A percentile compares a stretch with the other conserved stretches of the same genome.
Conservation (phyloP, 305 asterid genomes). For the Petunia hybrid region DNA sequence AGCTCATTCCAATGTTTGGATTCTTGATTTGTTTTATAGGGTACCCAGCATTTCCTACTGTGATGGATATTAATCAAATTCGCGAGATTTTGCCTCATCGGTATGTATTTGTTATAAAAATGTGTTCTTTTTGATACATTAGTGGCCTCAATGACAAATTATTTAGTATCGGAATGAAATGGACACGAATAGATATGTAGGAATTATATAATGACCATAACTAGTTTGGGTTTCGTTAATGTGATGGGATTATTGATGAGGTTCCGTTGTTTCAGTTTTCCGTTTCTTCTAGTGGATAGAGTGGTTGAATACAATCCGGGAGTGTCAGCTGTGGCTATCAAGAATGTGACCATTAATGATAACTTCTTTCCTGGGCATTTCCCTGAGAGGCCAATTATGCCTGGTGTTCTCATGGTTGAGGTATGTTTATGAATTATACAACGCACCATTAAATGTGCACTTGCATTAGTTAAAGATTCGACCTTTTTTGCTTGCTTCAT, state of each 20-base stretch:
- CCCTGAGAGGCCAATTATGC: slow-evolving; percentile 95
- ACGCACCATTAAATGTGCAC: background rate
- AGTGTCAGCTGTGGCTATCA: slow-evolving; percentile 86
- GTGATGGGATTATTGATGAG: slow-evolving; percentile 27
- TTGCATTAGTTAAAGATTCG: slow-evolving; percentile 5
- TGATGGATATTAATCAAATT: slow-evolving; percentile 89
- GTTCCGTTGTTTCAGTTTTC: slow-evolving; percentile 59
- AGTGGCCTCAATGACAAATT: background rate
- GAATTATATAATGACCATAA: background rate
- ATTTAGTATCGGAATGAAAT: slow-evolving; percentile 3
- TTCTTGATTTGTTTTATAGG: slow-evolving; percentile 43
- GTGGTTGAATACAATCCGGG: slow-evolving; percentile 85
- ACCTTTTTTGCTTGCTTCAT: background rate
- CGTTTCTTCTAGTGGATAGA: slow-evolving; percentile 90
- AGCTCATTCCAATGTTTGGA: background rate
- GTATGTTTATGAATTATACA: slow-evolving; percentile 43
- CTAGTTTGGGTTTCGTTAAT: slow-evolving; percentile 15
- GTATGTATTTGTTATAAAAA: slow-evolving; percentile 39
- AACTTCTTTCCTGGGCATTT: slow-evolving; percentile 93
- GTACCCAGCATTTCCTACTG: slow-evolving; percentile 84
- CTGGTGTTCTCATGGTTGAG: slow-evolving; percentile 98
- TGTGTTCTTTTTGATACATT: background rate
- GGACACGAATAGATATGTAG: background rate
- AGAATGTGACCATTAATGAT: slow-evolving; percentile 91
- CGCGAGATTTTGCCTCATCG: slow-evolving; percentile 84